Percentiles rank a stretch among this genome's conserved stretches.
Evolutionary conservation across 2,329 filamentous ascomycete genomes (phyloP).

Genomic region (Venturia oleaginea): DNA sequence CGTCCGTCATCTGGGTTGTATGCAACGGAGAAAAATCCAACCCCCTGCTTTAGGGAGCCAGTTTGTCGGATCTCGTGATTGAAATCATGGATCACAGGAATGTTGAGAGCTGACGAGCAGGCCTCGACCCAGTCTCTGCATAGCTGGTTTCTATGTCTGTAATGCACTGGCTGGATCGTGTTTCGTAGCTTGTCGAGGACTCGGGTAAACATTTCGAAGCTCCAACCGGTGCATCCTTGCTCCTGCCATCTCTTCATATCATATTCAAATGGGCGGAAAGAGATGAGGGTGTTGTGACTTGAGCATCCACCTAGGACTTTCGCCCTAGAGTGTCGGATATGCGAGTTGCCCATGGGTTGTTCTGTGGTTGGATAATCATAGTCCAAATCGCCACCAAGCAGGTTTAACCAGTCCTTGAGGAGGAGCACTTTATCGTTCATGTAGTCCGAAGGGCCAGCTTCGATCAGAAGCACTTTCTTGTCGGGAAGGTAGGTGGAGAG

Average conservation of each 20-base stretch:
- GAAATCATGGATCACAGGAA: slow-evolving; percentile 77
- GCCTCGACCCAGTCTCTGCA: slow-evolving; percentile 84
- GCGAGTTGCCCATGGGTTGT: slow-evolving; percentile 83
- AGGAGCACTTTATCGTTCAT: slow-evolving; percentile 80
- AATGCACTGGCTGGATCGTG: slow-evolving; percentile 82
- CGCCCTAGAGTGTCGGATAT: slow-evolving; percentile 84
- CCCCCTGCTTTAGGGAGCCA: slow-evolving; percentile 63
- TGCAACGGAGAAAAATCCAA: slow-evolving; percentile 83
- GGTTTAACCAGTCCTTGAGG: slow-evolving; percentile 75
- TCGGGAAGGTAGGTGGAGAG: slow-evolving; percentile 75
- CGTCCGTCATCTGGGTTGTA: slow-evolving; percentile 85
- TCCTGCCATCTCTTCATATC: slow-evolving; percentile 78
- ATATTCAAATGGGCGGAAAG: slow-evolving; percentile 83
- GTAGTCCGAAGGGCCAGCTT: slow-evolving; percentile 83
- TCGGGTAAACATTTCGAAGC: slow-evolving; percentile 74
- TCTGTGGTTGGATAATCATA: slow-evolving; percentile 86
- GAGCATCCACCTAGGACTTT: slow-evolving; percentile 91
- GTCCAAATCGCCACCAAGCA: slow-evolving; percentile 78
- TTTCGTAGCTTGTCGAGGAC: slow-evolving; percentile 77
- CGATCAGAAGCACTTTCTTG: slow-evolving; percentile 73
- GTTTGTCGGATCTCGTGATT: slow-evolving; percentile 70
- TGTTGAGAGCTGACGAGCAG: slow-evolving; percentile 67
- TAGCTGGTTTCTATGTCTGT: slow-evolving; percentile 77
- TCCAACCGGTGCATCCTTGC: slow-evolving; percentile 76
- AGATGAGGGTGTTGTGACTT: slow-evolving; percentile 89